phyloP scores from a whole-genome alignment of 2,329 filamentous ascomycete genomes.

The Phaeomoniella chlamydospora region DNA sequence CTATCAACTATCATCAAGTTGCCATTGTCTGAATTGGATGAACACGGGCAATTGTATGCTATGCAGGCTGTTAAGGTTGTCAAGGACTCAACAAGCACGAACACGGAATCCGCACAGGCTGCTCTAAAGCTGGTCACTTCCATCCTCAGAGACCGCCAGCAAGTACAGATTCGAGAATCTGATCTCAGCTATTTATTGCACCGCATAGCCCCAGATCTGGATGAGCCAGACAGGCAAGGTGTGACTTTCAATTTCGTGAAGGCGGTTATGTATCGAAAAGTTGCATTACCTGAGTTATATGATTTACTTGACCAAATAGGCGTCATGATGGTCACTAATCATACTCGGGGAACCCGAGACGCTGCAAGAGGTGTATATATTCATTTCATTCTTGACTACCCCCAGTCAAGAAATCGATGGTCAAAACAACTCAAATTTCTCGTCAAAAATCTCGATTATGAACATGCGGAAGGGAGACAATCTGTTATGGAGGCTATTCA shows the following conservation, averaged over 20 bases:
- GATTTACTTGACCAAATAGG: constrained; percentile 82
- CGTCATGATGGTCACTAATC: constrained; percentile 89
- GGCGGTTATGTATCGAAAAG: constrained; percentile 68
- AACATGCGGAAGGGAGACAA: constrained; percentile 72
- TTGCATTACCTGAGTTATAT: constrained; percentile 79
- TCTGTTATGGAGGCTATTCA: constrained; percentile 90
- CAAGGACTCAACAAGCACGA: constrained; percentile 61
- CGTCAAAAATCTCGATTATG: constrained; percentile 79
- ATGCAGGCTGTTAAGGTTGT: constrained; percentile 75
- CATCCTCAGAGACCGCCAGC: constrained; percentile 66
- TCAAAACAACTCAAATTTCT: constrained; percentile 80
- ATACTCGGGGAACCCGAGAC: constrained; percentile 76
- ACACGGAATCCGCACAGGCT: constrained; percentile 72
- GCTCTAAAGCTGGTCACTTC: constrained; percentile 78
- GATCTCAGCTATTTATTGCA: constrained; percentile 71
- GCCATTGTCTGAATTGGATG: constrained; percentile 55
- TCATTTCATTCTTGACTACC: constrained; percentile 88
- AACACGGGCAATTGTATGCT: constrained; percentile 62
- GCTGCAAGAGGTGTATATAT: constrained; percentile 80
- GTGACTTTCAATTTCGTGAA: constrained; percentile 90
- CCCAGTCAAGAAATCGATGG: constrained; percentile 80
- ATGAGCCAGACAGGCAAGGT: constrained; percentile 82
- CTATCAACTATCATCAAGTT: constrained; percentile 75
- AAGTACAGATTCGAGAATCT: constrained; percentile 62
- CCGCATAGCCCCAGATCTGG: constrained; percentile 74